Base-by-base conservation (phyloP, 257 asterid species). In the Galeopsis tetrahit region DNA sequence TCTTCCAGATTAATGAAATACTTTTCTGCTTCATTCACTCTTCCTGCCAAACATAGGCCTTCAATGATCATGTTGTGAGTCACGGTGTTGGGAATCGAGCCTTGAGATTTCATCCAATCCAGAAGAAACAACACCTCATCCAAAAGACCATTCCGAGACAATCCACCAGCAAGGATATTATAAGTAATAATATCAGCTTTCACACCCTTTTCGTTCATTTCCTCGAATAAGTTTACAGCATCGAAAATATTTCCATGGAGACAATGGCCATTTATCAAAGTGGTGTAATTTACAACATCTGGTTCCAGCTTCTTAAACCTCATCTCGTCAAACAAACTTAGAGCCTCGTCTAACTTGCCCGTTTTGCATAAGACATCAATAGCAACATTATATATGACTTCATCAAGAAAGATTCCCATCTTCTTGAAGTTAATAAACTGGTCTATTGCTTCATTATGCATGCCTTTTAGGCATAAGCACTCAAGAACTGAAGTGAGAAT, bases 1-100 rank as follows among this genome's bases (percentile, higher is more conserved):
- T 67, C 80, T 69, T 86, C 85, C 84, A 90, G 77, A 32, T 66
- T 58, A 64, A 3, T 34, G 39, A 93, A 83, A 77, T 87, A 87
- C 10, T 4, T 70, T 84, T 83, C 82, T 57, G 97, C 97, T 83
- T 86, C 88, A 59, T 84, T 44, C 68, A 78, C 89, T 80, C 81
- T 80, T 33, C 89, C 85, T 28, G 75, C 86, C 1, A 69, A 36
- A 73, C 88, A 93, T 44, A 93, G 82, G 78, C 98, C 97, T 83
- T 85, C 89, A 66, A 93, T 86, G 57, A 93, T 85, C 82, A 87
- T 73, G 79, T 81, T 87, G 70, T 87, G 82, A 14, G 96, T 90
- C 51, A 72, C 82, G 13, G 78, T 53, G 73, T 71, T 82, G 39
- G 98, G 97, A 3, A 40, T 62, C 74, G 86, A 68, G 62, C 90